Conservation (phyloP, 352 stramenopile species). For the Phytophthora sp. region DNA sequence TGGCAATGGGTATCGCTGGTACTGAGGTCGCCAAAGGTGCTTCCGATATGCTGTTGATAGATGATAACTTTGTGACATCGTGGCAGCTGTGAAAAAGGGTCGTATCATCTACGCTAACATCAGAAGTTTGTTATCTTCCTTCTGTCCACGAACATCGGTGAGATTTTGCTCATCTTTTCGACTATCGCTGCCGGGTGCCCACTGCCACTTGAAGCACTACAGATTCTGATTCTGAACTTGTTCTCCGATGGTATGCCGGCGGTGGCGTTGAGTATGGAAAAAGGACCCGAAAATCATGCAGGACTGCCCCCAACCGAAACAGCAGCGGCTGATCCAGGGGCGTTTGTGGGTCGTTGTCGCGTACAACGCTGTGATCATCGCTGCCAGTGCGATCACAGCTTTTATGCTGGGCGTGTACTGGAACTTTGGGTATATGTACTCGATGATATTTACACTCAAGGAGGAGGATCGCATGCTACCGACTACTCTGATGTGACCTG, state of each 20-base stretch:
- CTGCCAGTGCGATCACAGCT: constrained; percentile 44
- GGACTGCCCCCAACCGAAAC: constrained; percentile 61
- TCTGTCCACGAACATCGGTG: constrained; percentile 97
- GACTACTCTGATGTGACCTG: constrained; percentile 54
- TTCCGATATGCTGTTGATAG: constrained; percentile 97
- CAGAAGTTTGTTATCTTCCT: constrained; percentile 99
- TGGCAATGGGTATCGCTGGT: constrained; percentile 98
- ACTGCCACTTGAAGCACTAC: constrained; percentile 94
- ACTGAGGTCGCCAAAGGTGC: constrained; percentile 98
- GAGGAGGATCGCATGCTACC: too few relatives aligned
- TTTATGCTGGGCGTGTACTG: constrained; percentile 50
- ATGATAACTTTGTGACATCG: constrained; percentile 99
- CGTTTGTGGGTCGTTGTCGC: constrained; percentile 68
- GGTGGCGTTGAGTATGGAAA: constrained; percentile 73
- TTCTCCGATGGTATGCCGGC: constrained; percentile 95
- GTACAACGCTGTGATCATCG: constrained; percentile 64
- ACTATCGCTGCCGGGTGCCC: constrained; percentile 66
- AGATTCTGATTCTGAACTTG: constrained; percentile 99
- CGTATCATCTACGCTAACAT: constrained; percentile 97
- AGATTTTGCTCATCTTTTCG: constrained; percentile 90
- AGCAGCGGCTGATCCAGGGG: constrained; percentile 57
- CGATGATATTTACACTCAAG: too few relatives aligned
- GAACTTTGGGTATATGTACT: neutral
- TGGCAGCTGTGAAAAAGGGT: constrained; percentile 95
- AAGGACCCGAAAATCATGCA: constrained; percentile 74